These are phyloP conservation scores for Pichia sp. DNA, from an alignment of 1,139 yeast genomes.

Conservation along the genomic window DNA sequence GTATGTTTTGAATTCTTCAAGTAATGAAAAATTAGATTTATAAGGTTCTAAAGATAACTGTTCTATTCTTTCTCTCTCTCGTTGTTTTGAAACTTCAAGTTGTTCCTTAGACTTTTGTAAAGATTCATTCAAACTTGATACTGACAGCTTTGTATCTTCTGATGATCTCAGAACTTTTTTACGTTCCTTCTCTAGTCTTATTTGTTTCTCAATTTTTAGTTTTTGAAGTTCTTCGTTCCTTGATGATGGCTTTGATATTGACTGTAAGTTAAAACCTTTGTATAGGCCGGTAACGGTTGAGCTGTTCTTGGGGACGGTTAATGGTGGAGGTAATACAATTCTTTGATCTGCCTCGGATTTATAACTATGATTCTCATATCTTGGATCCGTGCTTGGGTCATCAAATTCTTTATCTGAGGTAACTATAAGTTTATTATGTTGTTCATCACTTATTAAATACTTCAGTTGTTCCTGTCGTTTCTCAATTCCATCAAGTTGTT, in stretches of 20 bases:
- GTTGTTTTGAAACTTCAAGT: not conserved
- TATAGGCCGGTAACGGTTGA: slow-evolving; percentile 3
- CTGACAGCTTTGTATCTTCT: slow-evolving; percentile 1
- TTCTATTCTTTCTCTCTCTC: slow-evolving; percentile 1
- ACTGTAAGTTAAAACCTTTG: slow-evolving; percentile 7
- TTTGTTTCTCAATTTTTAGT: not conserved
- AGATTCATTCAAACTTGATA: slow-evolving; percentile 3
- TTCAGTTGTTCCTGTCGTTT: slow-evolving; percentile 1
- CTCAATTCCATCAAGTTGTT: slow-evolving; percentile 2
- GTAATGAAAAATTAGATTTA: slow-evolving; percentile 3
- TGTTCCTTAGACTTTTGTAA: not conserved
- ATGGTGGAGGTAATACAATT: not conserved
- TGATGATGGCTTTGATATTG: not conserved
- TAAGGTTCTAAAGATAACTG: not conserved
- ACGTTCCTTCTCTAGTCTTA: not conserved
- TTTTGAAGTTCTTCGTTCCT: slow-evolving; percentile 5
- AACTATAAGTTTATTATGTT: slow-evolving; percentile 2
- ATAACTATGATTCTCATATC: slow-evolving; percentile 6
- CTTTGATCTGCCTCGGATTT: not conserved
- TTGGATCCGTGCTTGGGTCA: slow-evolving; percentile 66
- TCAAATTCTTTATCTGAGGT: slow-evolving; percentile 45
- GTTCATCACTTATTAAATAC: slow-evolving; percentile 1
- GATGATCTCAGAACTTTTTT: slow-evolving; percentile 2
- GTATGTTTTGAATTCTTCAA: slow-evolving; percentile 3
- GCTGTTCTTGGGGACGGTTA: not conserved